Conservation (phyloP, 768 basidiomycete genomes). For the Rhizopogon salebrosus region DNA sequence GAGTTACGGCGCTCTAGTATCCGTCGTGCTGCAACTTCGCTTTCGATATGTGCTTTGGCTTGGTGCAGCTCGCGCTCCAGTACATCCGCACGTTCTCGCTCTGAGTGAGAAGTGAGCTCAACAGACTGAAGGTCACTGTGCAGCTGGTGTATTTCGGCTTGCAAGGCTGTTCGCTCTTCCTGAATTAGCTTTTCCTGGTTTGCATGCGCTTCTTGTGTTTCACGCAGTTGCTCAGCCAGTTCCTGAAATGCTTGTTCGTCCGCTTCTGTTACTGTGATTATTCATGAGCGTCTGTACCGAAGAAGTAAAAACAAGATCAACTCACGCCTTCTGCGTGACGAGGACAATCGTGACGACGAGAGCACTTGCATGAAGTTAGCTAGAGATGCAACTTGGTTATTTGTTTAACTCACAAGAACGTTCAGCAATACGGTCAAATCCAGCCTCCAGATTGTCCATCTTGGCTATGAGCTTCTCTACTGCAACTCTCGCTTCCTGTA, state of each 20-base stretch:
- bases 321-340: conserved; percentile 70
- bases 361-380: conserved; percentile 46
- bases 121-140: conserved; percentile 38
- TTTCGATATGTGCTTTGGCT: conserved; percentile 57
- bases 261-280: conserved; percentile 55
- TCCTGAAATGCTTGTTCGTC: conserved; percentile 74
- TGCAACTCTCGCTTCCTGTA: conserved; percentile 54
- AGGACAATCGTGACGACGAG: conserved; percentile 65
- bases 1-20: conserved; percentile 61
- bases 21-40: conserved; percentile 53
- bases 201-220: conserved; percentile 48
- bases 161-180: conserved; percentile 51
- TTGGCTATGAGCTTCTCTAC: conserved; percentile 67
- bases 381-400: neutral
- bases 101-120: conserved; percentile 32
- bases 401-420: conserved; percentile 56
- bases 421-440: conserved; percentile 85
- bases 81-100: conserved; percentile 48
- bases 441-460: conserved; percentile 76
- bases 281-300: conserved; percentile 6
- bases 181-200: conserved; percentile 54
- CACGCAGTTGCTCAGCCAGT: conserved; percentile 61
- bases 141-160: conserved; percentile 53
- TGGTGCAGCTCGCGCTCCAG: conserved; percentile 65
- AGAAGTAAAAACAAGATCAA: conserved; percentile 11